Evolutionary conservation across 768 basidiomycete species (phyloP).

Genomic region (Boletellus ananas): DNA sequence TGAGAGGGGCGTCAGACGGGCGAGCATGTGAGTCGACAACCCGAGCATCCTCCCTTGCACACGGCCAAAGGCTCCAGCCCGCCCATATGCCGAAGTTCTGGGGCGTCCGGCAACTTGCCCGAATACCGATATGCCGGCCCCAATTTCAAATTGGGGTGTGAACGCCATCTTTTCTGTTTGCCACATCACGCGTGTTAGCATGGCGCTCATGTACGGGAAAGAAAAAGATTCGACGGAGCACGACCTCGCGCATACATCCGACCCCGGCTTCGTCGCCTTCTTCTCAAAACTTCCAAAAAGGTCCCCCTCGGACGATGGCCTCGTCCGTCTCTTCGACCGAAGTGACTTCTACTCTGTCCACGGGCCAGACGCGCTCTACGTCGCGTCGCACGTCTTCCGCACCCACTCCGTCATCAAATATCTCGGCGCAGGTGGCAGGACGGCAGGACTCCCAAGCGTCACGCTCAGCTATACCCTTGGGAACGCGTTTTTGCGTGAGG

Average conservation of each 20-base stretch:
- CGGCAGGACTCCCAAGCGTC: constrained; percentile 69
- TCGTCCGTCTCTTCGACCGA: constrained; percentile 84
- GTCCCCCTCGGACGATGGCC: constrained; percentile 68
- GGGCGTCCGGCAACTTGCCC: too few relatives aligned
- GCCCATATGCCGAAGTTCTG: too few relatives aligned
- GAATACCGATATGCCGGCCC: too few relatives aligned
- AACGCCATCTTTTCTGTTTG: not conserved
- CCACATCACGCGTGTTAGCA: constrained; percentile 18
- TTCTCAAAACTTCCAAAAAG: constrained; percentile 59
- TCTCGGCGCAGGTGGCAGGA: constrained; percentile 63
- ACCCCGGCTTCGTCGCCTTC: constrained; percentile 74
- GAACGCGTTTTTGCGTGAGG: constrained; percentile 80
- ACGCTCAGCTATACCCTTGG: constrained; percentile 73
- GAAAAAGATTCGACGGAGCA: constrained; percentile 50
- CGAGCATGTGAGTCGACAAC: too few relatives aligned
- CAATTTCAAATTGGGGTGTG: too few relatives aligned
- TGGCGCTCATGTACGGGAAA: constrained; percentile 64
- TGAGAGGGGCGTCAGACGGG: too few relatives aligned
- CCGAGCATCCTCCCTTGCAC: too few relatives aligned
- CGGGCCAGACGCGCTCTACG: constrained; percentile 82
- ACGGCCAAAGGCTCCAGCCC: too few relatives aligned
- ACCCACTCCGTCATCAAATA: constrained; percentile 94
- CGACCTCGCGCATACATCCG: constrained; percentile 29
- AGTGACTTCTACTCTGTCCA: constrained; percentile 85
- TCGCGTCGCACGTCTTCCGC: constrained; percentile 77